Conservation (phyloP, 768 basidiomycete genomes). For the Tricholoma matsutake region DNA sequence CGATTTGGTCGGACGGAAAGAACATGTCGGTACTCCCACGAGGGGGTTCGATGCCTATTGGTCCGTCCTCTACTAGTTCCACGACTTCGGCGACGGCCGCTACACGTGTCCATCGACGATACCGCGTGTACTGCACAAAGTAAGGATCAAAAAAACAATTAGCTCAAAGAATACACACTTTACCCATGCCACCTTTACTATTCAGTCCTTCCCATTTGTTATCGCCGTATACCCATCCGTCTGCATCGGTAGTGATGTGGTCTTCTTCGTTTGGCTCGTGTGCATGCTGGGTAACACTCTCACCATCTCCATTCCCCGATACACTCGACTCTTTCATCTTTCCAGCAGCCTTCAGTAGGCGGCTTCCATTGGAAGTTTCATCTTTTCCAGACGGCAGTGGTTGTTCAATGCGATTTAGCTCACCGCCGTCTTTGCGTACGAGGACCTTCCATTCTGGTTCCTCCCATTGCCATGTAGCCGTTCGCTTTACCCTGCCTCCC, state of each 20-base stretch:
- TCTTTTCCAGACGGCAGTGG: conserved; percentile 32
- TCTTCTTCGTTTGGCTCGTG: conserved; percentile 46
- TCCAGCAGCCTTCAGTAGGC: conserved; percentile 55
- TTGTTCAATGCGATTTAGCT: conserved; percentile 54
- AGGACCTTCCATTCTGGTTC: conserved; percentile 89
- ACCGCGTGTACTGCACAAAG: conserved; percentile 73
- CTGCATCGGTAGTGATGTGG: conserved; percentile 61
- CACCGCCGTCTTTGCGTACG: conserved; percentile 53
- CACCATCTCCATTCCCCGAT: conserved; percentile 21
- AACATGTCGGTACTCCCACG: neutral
- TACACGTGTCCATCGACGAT: conserved; percentile 82
- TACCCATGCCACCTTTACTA: conserved; percentile 80
- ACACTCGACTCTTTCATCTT: conserved; percentile 38
- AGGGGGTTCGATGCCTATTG: conserved; percentile 26
- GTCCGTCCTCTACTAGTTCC: conserved; percentile 45
- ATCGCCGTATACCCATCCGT: conserved; percentile 93
- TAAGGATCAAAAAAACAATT: neutral
- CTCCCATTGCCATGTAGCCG: conserved; percentile 85
- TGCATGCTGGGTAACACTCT: conserved; percentile 26
- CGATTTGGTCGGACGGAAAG: neutral
- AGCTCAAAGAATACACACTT: conserved; percentile 40
- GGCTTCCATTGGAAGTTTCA: conserved; percentile 26
- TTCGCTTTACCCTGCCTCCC: conserved; percentile 56
- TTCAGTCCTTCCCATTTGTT: conserved; percentile 91
- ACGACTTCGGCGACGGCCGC: conserved; percentile 74